Conservation (phyloP, 2,329 filamentous ascomycete species). For the Neobulgaria alba region DNA sequence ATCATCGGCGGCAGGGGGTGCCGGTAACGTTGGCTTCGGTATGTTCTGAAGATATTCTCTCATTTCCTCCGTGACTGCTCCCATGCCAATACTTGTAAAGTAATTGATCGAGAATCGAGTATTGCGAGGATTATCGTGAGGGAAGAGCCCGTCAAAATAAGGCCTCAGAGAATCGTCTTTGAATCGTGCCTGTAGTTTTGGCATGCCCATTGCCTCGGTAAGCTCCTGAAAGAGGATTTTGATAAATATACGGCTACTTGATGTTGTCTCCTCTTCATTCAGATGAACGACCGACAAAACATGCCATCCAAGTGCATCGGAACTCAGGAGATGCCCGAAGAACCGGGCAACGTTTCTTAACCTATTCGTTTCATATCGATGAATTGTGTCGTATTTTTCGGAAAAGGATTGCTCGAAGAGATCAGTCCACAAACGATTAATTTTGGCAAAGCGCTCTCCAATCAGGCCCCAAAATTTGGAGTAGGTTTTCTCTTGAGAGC, state of each 20-base stretch:
- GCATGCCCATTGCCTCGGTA: slow-evolving; percentile 76
- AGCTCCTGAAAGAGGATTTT: slow-evolving; percentile 96
- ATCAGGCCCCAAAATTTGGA: slow-evolving; percentile 96
- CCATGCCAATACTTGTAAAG: slow-evolving; percentile 97
- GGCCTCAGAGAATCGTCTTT: slow-evolving; percentile 70
- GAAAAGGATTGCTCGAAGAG: slow-evolving; percentile 84
- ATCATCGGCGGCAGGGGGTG: slow-evolving; percentile 46
- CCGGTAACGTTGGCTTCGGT: slow-evolving; percentile 72
- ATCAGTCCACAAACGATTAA: slow-evolving; percentile 90
- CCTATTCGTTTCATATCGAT: slow-evolving; percentile 92
- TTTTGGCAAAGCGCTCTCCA: slow-evolving; percentile 88
- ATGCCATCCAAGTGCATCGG: slow-evolving; percentile 89
- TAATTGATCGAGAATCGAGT: slow-evolving; percentile 98
- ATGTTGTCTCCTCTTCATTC: slow-evolving; percentile 95
- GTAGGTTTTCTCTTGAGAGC: slow-evolving; percentile 92
- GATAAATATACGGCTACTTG: slow-evolving; percentile 94
- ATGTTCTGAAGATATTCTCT: slow-evolving; percentile 82
- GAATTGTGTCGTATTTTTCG: slow-evolving; percentile 95
- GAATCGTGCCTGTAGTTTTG: slow-evolving; percentile 67
- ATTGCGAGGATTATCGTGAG: slow-evolving; percentile 78
- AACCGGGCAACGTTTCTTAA: slow-evolving; percentile 91
- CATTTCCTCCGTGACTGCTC: slow-evolving; percentile 89
- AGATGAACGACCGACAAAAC: slow-evolving; percentile 76
- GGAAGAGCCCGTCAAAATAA: slow-evolving; percentile 79
- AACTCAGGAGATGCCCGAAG: slow-evolving; percentile 84